Percentiles rank a stretch among this genome's conserved stretches.
Evolutionary conservation across 2,329 filamentous ascomycete species (phyloP).

Genomic region (Fusarium piperis): DNA sequence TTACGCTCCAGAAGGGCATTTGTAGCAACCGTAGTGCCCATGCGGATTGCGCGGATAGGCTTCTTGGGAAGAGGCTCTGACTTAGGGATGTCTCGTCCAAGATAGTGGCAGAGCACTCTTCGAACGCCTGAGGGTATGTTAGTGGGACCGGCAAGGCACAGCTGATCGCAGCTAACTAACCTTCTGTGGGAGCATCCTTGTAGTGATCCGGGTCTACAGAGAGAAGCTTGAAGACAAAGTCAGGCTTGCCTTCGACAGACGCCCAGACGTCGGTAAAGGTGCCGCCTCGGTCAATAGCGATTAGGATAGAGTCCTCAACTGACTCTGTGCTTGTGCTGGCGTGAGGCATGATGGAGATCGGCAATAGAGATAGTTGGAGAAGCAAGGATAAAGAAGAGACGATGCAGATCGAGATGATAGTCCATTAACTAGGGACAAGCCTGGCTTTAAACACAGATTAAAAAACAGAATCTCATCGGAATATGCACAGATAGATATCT

Average conservation of each 20-base stretch:
- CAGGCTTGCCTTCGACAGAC: constrained; percentile 9
- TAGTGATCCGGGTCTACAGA: constrained; percentile 74
- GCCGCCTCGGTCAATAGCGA: constrained; percentile 17
- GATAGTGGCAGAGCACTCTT: constrained; percentile 8
- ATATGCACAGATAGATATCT: neutral
- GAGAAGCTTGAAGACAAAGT: constrained; percentile 16
- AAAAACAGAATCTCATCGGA: neutral
- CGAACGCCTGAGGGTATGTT: constrained; percentile 1
- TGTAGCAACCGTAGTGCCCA: constrained; percentile 81
- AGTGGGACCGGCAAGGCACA: neutral
- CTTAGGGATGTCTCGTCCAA: constrained; percentile 37
- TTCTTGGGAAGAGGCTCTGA: constrained; percentile 46
- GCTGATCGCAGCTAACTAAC: constrained; percentile 17
- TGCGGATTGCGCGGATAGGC: constrained; percentile 71
- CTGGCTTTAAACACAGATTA: neutral
- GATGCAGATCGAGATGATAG: neutral
- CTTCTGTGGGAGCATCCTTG: constrained; percentile 74
- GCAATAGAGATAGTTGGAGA: neutral
- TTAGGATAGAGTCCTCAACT: constrained; percentile 3
- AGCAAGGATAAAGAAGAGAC: neutral
- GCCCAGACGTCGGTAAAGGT: constrained; percentile 24
- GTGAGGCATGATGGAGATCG: neutral
- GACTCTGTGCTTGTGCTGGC: neutral
- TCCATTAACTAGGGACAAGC: neutral
- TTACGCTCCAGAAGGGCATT: constrained; percentile 75